Evolutionary conservation across 257 asterid genomes (phyloP).

Genomic region (Gentiana straminea): DNA sequence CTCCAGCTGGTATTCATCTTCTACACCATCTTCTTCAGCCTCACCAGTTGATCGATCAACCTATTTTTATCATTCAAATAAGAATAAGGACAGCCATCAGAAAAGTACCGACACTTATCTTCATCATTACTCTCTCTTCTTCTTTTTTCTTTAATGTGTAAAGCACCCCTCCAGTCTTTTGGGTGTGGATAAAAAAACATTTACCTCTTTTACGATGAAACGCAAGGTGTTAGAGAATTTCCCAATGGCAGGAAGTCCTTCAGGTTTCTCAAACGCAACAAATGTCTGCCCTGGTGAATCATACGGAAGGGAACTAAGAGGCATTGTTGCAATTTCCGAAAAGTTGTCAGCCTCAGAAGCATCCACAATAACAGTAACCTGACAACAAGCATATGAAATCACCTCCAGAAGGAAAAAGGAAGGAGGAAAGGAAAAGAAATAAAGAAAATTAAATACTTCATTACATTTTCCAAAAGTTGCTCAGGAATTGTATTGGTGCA

Average conservation of each 20-base stretch:
- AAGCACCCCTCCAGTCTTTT: background rate
- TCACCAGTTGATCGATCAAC: slow-evolving; percentile 94
- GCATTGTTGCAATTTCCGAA: slow-evolving; percentile 74
- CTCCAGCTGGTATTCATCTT: slow-evolving; percentile 96
- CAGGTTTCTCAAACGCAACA: slow-evolving; percentile 94
- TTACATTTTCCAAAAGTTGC: slow-evolving; percentile 88
- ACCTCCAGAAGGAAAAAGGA: slow-evolving; percentile 1
- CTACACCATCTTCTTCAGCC: slow-evolving; percentile 91
- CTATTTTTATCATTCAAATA: slow-evolving; percentile 17
- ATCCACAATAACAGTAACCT: slow-evolving; percentile 92
- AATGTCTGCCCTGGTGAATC: slow-evolving; percentile 88
- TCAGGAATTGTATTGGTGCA: slow-evolving; percentile 94
- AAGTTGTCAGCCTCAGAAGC: slow-evolving; percentile 97
- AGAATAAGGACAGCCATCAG: background rate
- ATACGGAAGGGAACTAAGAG: slow-evolving; percentile 71
- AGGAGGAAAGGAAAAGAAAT: too few relatives aligned
- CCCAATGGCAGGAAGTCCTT: slow-evolving; percentile 82
- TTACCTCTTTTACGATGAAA: slow-evolving; percentile 92
- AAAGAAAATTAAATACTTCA: slow-evolving; percentile 5
- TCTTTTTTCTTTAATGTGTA: too few relatives aligned
- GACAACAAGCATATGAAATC: slow-evolving; percentile 16
- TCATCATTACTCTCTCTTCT: too few relatives aligned
- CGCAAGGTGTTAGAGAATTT: slow-evolving; percentile 73
- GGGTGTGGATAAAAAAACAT: slow-evolving; percentile 1
- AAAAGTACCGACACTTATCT: too few relatives aligned